A percentile compares a stretch with the other conserved stretches of the same genome.
Conservation (phyloP, 2,329 filamentous ascomycete species). For the Sporothrix brasiliensis region DNA sequence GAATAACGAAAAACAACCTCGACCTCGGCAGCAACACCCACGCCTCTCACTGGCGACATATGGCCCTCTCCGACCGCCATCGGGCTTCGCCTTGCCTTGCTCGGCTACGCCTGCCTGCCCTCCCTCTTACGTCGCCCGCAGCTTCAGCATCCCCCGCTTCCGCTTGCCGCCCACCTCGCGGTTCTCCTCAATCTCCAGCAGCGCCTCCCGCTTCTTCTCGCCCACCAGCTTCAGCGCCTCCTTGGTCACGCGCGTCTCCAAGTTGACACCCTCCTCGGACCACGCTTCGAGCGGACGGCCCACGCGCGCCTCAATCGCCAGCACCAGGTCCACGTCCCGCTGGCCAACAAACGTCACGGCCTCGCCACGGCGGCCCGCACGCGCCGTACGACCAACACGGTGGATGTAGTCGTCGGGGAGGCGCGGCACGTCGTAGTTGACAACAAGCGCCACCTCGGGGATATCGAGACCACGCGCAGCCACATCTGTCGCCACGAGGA, state of each 20-base stretch:
- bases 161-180: conserved; percentile 88
- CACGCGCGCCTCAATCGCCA: conserved; percentile 84
- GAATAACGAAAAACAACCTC: background rate
- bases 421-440: conserved; percentile 96
- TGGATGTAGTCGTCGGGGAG: conserved; percentile 98
- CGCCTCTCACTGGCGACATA: background rate
- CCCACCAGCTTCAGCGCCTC: conserved; percentile 86
- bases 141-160: conserved; percentile 63
- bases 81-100: background rate
- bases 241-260: conserved; percentile 85
- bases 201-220: conserved; percentile 92
- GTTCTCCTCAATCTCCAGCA: conserved; percentile 88
- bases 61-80: conserved; percentile 3
- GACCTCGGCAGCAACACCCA: background rate
- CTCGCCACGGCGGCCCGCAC: conserved; percentile 82
- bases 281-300: conserved; percentile 80
- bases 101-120: background rate
- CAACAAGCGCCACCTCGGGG: conserved; percentile 82
- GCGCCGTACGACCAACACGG: conserved; percentile 89
- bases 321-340: conserved; percentile 85
- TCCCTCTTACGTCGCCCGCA: conserved; percentile 41
- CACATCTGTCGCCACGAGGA: conserved; percentile 93
- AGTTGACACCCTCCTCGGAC: conserved; percentile 86
- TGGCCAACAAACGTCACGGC: conserved; percentile 89
- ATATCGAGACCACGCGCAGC: conserved; percentile 94